Percentiles rank a stretch among this genome's conserved stretches.
Conservation (phyloP, 345 rosid species). For the Salix brachista region DNA sequence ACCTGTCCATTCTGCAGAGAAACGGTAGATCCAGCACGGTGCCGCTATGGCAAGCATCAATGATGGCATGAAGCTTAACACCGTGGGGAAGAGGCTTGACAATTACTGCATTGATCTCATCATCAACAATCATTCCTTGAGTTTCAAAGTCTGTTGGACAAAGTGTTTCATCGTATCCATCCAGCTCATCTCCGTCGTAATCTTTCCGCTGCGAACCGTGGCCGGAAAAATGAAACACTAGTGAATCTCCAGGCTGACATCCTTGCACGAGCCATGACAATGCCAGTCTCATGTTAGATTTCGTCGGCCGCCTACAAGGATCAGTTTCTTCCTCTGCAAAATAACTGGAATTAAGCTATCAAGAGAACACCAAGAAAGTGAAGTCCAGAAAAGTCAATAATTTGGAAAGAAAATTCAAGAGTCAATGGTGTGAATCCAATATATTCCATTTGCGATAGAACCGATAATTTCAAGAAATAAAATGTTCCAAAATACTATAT, state of each 20-base stretch:
- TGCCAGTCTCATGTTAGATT: slow-evolving; percentile 82
- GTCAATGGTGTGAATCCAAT: too few species aligned
- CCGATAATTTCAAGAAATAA: too few species aligned
- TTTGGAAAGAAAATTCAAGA: too few species aligned
- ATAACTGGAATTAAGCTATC: background rate
- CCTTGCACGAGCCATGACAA: slow-evolving; percentile 87
- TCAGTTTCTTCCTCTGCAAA: slow-evolving; percentile 84
- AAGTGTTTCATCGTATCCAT: slow-evolving; percentile 82
- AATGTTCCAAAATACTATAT: too few species aligned
- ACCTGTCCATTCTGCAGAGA: slow-evolving; percentile 86
- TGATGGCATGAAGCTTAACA: slow-evolving; percentile 70
- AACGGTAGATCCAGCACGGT: slow-evolving; percentile 76
- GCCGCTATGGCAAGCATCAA: slow-evolving; percentile 90
- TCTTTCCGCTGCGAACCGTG: slow-evolving; percentile 78
- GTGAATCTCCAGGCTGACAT: slow-evolving; percentile 82
- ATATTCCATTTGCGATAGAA: too few species aligned
- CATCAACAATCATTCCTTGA: slow-evolving; percentile 95
- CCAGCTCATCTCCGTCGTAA: slow-evolving; percentile 76
- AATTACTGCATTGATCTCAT: slow-evolving; percentile 69
- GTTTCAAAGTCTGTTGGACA: slow-evolving; percentile 90
- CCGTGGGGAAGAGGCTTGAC: slow-evolving; percentile 75
- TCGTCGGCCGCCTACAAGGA: slow-evolving; percentile 64
- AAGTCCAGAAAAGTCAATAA: too few species aligned
- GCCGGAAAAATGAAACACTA: slow-evolving; percentile 80
- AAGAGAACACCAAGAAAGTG: background rate